These are phyloP conservation scores for Russula ochroleuca DNA, from an alignment of 768 basidiomycete genomes.

Conservation along the genomic window DNA sequence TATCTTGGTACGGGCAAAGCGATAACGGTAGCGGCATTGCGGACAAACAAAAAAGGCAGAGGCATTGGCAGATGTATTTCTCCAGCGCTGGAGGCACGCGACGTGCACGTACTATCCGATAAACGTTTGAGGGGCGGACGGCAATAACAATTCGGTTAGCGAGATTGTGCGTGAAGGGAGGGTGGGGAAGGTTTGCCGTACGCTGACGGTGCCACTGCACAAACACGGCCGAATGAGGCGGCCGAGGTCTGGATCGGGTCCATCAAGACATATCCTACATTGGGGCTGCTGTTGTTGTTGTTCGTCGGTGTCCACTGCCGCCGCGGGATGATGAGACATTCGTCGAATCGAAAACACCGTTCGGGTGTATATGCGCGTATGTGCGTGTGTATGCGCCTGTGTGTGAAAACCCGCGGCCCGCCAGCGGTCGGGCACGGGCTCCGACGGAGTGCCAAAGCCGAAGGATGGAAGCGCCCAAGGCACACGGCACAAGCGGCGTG, in stretches of 20 bases:
- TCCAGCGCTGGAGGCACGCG: conserved; percentile 72
- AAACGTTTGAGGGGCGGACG: neutral
- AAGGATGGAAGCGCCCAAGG: neutral
- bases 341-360: too few species aligned
- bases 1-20: conserved; percentile 65
- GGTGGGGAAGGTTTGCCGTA: conserved; percentile 32
- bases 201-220: conserved; percentile 75
- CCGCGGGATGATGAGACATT: conserved; percentile 2
- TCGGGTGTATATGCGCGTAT: neutral
- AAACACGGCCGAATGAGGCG: conserved; percentile 78
- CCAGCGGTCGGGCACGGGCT: neutral
- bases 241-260: conserved; percentile 59
- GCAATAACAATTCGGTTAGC: conserved; percentile 26
- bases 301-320: conserved; percentile 10
- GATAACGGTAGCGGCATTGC: conserved; percentile 74
- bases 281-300: conserved; percentile 52
- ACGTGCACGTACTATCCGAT: conserved; percentile 69
- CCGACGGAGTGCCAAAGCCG: neutral
- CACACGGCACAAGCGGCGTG: neutral
- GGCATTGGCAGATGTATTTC: conserved; percentile 54
- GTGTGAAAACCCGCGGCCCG: neutral
- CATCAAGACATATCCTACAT: conserved; percentile 82
- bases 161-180: neutral
- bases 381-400: neutral
- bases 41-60: conserved; percentile 76